Conservation (phyloP, 331 rosid genomes). For the Quercus phellos region DNA sequence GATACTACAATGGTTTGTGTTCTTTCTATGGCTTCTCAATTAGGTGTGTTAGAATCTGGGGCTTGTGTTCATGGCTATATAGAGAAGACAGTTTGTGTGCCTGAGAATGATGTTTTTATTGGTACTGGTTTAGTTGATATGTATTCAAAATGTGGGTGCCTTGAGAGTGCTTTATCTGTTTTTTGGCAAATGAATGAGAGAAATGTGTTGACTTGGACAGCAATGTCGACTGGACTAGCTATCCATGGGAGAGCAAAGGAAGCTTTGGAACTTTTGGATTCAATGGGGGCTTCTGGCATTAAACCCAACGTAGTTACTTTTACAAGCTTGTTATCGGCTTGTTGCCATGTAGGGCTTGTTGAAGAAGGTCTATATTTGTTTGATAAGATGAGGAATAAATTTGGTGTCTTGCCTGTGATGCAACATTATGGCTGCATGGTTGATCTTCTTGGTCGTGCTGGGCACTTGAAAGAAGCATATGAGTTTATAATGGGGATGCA, state of each 20-base stretch:
- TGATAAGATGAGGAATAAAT: constrained; percentile 40
- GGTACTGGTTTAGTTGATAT: constrained; percentile 81
- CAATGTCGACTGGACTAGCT: constrained; percentile 68
- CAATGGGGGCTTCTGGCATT: constrained; percentile 33
- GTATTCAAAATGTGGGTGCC: constrained; percentile 82
- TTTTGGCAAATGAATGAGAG: constrained; percentile 50
- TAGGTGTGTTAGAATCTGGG: constrained; percentile 59
- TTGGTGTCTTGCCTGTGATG: constrained; percentile 48
- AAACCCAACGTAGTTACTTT: constrained; percentile 67
- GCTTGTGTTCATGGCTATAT: constrained; percentile 65
- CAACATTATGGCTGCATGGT: constrained; percentile 68
- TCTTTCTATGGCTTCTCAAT: constrained; percentile 63
- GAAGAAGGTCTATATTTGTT: constrained; percentile 72
- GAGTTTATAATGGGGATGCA: constrained; percentile 52
- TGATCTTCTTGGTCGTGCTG: constrained; percentile 53
- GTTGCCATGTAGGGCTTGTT: constrained; percentile 68
- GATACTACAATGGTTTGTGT: constrained; percentile 63
- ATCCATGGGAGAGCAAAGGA: constrained; percentile 69
- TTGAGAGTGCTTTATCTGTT: constrained; percentile 45
- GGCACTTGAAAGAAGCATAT: constrained; percentile 57
- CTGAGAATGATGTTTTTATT: constrained; percentile 66
- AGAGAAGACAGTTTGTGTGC: constrained; percentile 38
- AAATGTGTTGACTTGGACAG: constrained; percentile 76
- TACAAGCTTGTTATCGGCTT: constrained; percentile 69
- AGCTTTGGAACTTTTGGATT: constrained; percentile 54